These are phyloP conservation scores for Talaromyces funiculosus DNA, from an alignment of 2,329 filamentous ascomycete species.

Conservation along the genomic window DNA sequence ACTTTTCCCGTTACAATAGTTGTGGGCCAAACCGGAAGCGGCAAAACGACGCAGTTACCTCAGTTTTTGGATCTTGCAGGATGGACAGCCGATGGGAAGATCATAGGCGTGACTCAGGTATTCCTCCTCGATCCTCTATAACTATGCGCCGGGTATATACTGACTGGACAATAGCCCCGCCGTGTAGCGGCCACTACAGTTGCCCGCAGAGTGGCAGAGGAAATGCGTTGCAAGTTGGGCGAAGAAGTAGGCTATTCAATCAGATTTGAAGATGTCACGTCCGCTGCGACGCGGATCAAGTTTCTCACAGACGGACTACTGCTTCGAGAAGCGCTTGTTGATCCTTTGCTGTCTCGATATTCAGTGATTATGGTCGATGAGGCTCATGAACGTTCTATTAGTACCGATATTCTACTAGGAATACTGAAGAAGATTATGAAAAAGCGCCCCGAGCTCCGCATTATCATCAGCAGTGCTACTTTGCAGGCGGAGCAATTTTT, in stretches of 20 bases:
- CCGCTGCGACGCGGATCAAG: conserved; percentile 78
- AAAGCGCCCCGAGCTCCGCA: conserved; percentile 71
- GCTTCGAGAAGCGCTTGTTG: conserved; percentile 84
- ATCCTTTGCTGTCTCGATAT: conserved; percentile 84
- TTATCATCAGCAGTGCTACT: conserved; percentile 90
- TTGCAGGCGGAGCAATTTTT: conserved; percentile 83
- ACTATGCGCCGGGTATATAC: background rate
- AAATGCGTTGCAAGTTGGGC: conserved; percentile 77
- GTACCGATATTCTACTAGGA: conserved; percentile 84
- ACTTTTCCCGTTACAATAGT: conserved; percentile 79
- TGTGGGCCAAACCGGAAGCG: conserved; percentile 88
- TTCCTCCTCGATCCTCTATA: conserved; percentile 21
- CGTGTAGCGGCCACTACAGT: conserved; percentile 88
- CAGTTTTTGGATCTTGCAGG: conserved; percentile 84
- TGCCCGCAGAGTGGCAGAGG: conserved; percentile 80
- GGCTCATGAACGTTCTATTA: conserved; percentile 88
- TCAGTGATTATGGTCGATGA: conserved; percentile 98
- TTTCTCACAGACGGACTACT: conserved; percentile 92
- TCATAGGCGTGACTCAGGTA: conserved; percentile 87
- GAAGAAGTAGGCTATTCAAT: conserved; percentile 93
- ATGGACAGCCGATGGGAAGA: conserved; percentile 78
- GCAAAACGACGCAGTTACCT: conserved; percentile 93
- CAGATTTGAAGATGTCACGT: conserved; percentile 84
- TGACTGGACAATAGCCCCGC: conserved; percentile 59
- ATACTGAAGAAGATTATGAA: conserved; percentile 84